Percentiles rank a stretch among this genome's conserved stretches.
Evolutionary conservation across 1,284 basidiomycete species (phyloP).

Genomic region (Leccinum subrobustum): DNA sequence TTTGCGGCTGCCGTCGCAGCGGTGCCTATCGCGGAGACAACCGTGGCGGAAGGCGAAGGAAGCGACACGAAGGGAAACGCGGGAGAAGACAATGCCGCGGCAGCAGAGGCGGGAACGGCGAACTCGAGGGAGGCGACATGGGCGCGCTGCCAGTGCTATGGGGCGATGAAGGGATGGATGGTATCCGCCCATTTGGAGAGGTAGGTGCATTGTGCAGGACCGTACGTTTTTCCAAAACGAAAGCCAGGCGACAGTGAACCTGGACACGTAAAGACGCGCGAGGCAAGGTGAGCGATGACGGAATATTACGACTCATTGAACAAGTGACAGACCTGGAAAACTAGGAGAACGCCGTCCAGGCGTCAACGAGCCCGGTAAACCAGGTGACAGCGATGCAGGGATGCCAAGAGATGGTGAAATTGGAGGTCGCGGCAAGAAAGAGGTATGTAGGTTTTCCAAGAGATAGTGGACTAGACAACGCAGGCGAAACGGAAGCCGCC

Average conservation of each 20-base stretch:
- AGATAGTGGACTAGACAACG: slow-evolving; percentile 18
- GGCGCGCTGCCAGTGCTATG: slow-evolving; percentile 9
- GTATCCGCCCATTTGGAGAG: neutral
- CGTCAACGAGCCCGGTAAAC: slow-evolving; percentile 19
- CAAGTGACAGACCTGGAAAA: slow-evolving; percentile 22
- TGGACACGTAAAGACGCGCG: slow-evolving; percentile 9
- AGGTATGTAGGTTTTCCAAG: neutral
- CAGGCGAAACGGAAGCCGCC: slow-evolving; percentile 18
- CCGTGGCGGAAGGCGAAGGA: slow-evolving; percentile 3
- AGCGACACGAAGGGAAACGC: neutral
- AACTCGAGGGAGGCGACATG: slow-evolving; percentile 29
- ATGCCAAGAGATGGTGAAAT: slow-evolving; percentile 4
- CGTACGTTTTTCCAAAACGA: slow-evolving; percentile 9
- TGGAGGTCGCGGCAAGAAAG: neutral
- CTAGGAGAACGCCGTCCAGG: slow-evolving; percentile 26
- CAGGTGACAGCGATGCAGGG: slow-evolving; percentile 21
- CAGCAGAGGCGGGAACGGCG: slow-evolving; percentile 27
- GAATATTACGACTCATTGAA: slow-evolving; percentile 8
- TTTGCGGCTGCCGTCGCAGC: slow-evolving; percentile 17
- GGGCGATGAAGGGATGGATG: slow-evolving; percentile 5
- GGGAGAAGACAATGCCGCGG: slow-evolving; percentile 12
- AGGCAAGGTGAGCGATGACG: slow-evolving; percentile 3
- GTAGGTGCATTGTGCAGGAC: neutral
- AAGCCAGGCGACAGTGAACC: slow-evolving; percentile 27
- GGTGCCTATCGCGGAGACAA: neutral